Evolutionary conservation across 352 stramenopile genomes (phyloP).

Genomic region (Pythium apleroticum): DNA sequence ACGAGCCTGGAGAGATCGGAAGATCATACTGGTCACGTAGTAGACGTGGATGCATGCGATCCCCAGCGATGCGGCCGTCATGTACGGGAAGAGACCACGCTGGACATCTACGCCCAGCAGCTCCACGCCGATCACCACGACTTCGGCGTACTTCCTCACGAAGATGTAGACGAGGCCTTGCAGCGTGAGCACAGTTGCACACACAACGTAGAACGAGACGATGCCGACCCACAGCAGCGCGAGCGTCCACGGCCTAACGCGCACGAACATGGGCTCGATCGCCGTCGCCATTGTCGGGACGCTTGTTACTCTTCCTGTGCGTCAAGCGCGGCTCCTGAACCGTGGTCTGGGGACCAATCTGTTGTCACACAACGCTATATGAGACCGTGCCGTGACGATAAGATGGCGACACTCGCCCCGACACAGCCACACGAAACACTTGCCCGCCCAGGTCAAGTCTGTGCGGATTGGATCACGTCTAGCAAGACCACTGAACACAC

Average conservation of each 20-base stretch:
- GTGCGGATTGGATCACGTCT: no score
- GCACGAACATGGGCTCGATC: not conserved
- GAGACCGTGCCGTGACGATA: no score
- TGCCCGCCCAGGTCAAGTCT: no score
- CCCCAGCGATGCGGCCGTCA: not conserved
- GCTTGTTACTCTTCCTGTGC: not conserved
- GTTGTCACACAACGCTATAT: no score
- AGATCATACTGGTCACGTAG: not conserved
- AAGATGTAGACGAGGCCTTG: conserved; percentile 14
- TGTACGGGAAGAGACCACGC: not conserved
- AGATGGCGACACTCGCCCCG: no score
- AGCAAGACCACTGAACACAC: no score
- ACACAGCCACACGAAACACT: no score
- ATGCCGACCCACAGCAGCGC: conserved; percentile 11
- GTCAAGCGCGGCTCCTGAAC: no score
- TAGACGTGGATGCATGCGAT: not conserved
- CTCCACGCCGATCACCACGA: conserved; percentile 14
- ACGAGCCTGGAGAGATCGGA: not conserved
- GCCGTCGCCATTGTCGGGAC: not conserved
- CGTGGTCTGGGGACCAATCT: no score
- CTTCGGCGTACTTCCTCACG: conserved; percentile 4
- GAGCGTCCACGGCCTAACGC: not conserved
- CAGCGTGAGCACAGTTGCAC: conserved; percentile 5
- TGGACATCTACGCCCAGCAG: conserved; percentile 4
- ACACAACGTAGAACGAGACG: conserved; percentile 10